These are phyloP conservation scores for Ramalina intermedia DNA, from an alignment of 495 filamentous ascomycete species.

Conservation along the genomic window DNA sequence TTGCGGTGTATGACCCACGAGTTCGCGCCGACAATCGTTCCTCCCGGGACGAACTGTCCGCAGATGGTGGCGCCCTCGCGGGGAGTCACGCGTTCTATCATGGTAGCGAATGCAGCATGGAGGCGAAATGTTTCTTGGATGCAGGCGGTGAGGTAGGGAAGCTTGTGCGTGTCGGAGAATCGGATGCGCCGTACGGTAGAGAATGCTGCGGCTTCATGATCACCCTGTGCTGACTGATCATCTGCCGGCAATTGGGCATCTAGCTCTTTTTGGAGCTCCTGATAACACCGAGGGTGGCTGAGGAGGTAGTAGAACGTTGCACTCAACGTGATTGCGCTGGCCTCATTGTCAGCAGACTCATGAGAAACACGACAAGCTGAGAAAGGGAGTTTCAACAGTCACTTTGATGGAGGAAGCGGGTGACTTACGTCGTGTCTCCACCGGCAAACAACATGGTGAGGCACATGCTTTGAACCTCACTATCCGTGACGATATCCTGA, in stretches of 20 bases:
- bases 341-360: neutral
- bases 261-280: slow-evolving; percentile 35
- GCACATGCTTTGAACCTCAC: slow-evolving; percentile 48
- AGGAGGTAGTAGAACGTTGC: slow-evolving; percentile 52
- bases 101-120: slow-evolving; percentile 42
- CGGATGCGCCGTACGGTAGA: slow-evolving; percentile 14
- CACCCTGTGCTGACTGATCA: slow-evolving; percentile 25
- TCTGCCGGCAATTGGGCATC: slow-evolving; percentile 29
- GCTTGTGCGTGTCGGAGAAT: slow-evolving; percentile 37
- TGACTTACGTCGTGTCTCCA: slow-evolving; percentile 36
- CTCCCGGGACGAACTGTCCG: slow-evolving; percentile 35
- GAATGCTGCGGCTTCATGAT: slow-evolving; percentile 16
- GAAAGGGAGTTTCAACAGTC: neutral
- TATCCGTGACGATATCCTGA: slow-evolving; percentile 46
- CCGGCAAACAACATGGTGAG: slow-evolving; percentile 52
- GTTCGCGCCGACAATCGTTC: slow-evolving; percentile 46
- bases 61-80: slow-evolving; percentile 17
- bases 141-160: slow-evolving; percentile 50
- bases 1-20: slow-evolving; percentile 47
- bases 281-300: slow-evolving; percentile 33
- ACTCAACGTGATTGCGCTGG: slow-evolving; percentile 39
- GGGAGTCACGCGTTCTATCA: slow-evolving; percentile 35
- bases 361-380: too few species aligned
- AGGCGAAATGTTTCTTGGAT: slow-evolving; percentile 52
- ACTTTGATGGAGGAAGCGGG: neutral